These are phyloP conservation scores for Colletotrichum sublineola DNA, from an alignment of 2,329 filamentous ascomycete genomes.

Conservation along the genomic window DNA sequence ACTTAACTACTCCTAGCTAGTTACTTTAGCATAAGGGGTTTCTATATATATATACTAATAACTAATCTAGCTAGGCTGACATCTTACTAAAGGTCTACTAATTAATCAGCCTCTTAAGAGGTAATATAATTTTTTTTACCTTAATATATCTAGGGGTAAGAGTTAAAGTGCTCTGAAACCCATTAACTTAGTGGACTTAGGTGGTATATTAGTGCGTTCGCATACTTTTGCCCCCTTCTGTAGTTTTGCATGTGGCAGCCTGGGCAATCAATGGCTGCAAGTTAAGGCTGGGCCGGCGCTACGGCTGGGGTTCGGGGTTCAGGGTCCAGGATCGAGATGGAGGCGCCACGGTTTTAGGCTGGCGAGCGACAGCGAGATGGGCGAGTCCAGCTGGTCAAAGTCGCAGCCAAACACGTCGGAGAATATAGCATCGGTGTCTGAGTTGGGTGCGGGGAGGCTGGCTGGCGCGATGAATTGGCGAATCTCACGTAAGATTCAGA, in stretches of 20 bases:
- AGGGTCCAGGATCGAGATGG: conserved; percentile 14
- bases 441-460: background rate
- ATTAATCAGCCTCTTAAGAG: too few relatives aligned
- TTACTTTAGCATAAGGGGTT: too few relatives aligned
- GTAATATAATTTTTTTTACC: too few relatives aligned
- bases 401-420: background rate
- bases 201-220: too few relatives aligned
- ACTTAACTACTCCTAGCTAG: too few relatives aligned
- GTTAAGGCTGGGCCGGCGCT: background rate
- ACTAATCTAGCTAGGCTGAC: too few relatives aligned
- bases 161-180: too few relatives aligned
- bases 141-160: too few relatives aligned
- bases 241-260: background rate
- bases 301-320: conserved; percentile 9
- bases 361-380: conserved; percentile 1
- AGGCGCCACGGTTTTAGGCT: conserved; percentile 4
- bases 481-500: conserved; percentile 35
- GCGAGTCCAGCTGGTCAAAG: background rate
- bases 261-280: background rate
- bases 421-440: background rate
- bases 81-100: too few relatives aligned
- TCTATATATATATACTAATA: too few relatives aligned
- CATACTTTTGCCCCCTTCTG: too few relatives aligned
- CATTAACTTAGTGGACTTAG: too few relatives aligned
- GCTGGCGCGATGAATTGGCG: conserved; percentile 19